A percentile compares a stretch with the other conserved stretches of the same genome.
Conservation (phyloP, 2,329 filamentous ascomycete species). For the Furcasterigmium furcatum region DNA sequence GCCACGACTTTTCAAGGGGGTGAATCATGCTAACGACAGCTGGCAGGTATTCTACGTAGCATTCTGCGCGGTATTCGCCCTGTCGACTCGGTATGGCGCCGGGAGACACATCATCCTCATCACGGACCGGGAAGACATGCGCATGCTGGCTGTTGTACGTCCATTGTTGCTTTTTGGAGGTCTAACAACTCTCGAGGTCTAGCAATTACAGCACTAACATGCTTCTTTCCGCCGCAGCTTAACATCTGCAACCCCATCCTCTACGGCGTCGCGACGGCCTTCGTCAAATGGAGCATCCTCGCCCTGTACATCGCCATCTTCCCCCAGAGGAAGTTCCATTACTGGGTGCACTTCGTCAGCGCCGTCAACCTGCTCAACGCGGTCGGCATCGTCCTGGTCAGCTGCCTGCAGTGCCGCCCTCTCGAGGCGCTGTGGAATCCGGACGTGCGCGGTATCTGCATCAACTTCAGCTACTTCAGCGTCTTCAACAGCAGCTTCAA, state of each 20-base stretch:
- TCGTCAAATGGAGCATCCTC: conserved; percentile 8
- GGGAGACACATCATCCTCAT: conserved; percentile 6
- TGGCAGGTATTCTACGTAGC: conserved; percentile 5
- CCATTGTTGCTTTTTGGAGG: no score
- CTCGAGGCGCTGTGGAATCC: conserved; percentile 3
- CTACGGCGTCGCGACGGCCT: conserved; percentile 3
- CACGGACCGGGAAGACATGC: conserved; percentile 5
- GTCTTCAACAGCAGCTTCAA: conserved; percentile 7
- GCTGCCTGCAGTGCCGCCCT: conserved; percentile 5
- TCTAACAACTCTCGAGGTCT: no score
- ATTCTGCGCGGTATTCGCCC: conserved; percentile 6
- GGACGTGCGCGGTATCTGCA: neutral
- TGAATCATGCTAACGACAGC: neutral
- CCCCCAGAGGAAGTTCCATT: conserved; percentile 3
- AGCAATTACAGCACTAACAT: no score
- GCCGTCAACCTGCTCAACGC: conserved; percentile 5
- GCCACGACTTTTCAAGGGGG: neutral
- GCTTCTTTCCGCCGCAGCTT: neutral
- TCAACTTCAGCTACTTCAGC: conserved; percentile 7
- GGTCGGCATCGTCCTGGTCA: conserved; percentile 5
- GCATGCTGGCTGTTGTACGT: conserved; percentile 9
- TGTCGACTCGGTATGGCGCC: conserved; percentile 7
- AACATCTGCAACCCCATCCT: conserved; percentile 7
- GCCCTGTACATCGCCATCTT: conserved; percentile 6
- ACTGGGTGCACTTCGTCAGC: conserved; percentile 5